Evolutionary conservation across 305 asterid genomes (phyloP).

Genomic region (Fraxinus paxiana): DNA sequence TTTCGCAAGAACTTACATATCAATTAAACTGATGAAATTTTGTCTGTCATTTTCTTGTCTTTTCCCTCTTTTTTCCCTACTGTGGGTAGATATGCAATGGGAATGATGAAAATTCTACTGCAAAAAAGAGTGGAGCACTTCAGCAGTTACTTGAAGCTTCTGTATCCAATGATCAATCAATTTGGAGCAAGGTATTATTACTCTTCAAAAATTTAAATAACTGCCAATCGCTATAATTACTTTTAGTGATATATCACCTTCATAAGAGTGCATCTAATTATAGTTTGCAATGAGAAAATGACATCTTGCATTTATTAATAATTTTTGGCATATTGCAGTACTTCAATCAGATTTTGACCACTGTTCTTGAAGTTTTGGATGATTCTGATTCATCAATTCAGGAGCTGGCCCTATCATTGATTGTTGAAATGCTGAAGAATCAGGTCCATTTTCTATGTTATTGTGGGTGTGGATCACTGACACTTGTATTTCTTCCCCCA

Average conservation of each 20-base stretch:
- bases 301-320: constrained; percentile 14
- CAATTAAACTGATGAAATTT: constrained; percentile 1
- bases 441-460: constrained; percentile 55
- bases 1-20: neutral
- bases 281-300: constrained; percentile 1
- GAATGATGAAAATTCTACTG: constrained; percentile 55
- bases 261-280: neutral
- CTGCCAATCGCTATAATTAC: neutral
- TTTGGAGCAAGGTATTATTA: constrained; percentile 80
- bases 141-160: constrained; percentile 86
- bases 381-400: constrained; percentile 60
- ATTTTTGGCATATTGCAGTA: constrained; percentile 56
- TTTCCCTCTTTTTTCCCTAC: constrained; percentile 12
- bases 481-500: neutral
- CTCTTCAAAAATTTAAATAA: neutral
- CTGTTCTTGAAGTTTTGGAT: constrained; percentile 83
- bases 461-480: constrained; percentile 2
- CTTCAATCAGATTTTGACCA: constrained; percentile 90
- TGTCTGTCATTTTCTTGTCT: neutral
- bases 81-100: constrained; percentile 69
- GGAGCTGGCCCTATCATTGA: constrained; percentile 68
- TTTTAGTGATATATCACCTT: neutral
- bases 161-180: constrained; percentile 52
- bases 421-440: constrained; percentile 88
- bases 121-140: constrained; percentile 66